Evolutionary conservation across 2,329 filamentous ascomycete species (phyloP).

Genomic region (Westerdykella sp.): DNA sequence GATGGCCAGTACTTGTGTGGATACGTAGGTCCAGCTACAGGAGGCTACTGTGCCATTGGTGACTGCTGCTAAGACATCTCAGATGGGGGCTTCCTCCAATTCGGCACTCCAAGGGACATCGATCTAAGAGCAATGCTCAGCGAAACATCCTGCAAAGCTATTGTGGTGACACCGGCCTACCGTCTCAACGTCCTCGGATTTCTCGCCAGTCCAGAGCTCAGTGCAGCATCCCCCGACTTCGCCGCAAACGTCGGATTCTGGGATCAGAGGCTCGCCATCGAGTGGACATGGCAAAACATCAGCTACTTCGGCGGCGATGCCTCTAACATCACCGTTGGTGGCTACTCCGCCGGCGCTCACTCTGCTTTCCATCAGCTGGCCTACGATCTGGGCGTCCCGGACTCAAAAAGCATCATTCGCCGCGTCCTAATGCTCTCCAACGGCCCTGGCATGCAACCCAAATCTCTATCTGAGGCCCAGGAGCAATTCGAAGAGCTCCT

Average conservation of each 20-base stretch:
- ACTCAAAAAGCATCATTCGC: slow-evolving; percentile 44
- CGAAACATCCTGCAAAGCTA: slow-evolving; percentile 42
- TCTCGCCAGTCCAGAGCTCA: slow-evolving; percentile 45
- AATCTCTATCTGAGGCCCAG: slow-evolving; percentile 43
- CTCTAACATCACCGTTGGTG: slow-evolving; percentile 48
- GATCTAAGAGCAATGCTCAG: slow-evolving; percentile 43
- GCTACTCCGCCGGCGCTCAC: slow-evolving; percentile 53
- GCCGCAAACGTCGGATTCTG: slow-evolving; percentile 51
- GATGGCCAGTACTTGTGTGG: slow-evolving; percentile 55
- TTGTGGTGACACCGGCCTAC: slow-evolving; percentile 52
- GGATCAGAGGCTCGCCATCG: slow-evolving; percentile 51
- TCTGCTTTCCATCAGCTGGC: slow-evolving; percentile 53
- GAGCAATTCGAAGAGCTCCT: slow-evolving; percentile 50
- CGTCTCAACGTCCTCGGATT: slow-evolving; percentile 54
- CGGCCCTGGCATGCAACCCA: slow-evolving; percentile 49
- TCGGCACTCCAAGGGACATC: slow-evolving; percentile 46
- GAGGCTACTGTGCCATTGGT: neutral
- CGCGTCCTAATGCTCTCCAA: slow-evolving; percentile 51
- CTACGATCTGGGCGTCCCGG: slow-evolving; percentile 49
- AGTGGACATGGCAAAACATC: slow-evolving; percentile 51
- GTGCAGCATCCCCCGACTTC: slow-evolving; percentile 28
- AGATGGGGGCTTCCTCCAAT: slow-evolving; percentile 54
- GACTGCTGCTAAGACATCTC: neutral
- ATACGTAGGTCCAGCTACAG: slow-evolving; percentile 41
- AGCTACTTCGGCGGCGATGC: slow-evolving; percentile 47